These are phyloP conservation scores for Trametes sanguinea DNA, from an alignment of 768 basidiomycete genomes.

Conservation along the genomic window DNA sequence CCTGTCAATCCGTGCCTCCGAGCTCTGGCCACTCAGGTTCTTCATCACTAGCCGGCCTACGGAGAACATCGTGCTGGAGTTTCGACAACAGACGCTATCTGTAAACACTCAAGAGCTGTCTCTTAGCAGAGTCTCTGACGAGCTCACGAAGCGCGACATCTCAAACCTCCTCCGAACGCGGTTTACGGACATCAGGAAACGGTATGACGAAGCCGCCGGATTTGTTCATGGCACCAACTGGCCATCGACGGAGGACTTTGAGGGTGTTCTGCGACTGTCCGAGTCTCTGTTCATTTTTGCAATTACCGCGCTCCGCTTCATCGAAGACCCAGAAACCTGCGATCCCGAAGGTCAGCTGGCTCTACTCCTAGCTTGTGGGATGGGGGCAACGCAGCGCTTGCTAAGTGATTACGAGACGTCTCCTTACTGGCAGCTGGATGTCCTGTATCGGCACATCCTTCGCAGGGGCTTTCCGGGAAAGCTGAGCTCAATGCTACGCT, in stretches of 20 bases:
- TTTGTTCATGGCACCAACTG: background rate
- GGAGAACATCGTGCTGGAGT: background rate
- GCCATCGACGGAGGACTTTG: slow-evolving; percentile 2
- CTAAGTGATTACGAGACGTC: background rate
- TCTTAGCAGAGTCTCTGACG: background rate
- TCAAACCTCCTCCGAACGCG: background rate
- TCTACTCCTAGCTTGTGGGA: background rate
- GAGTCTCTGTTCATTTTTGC: slow-evolving; percentile 28
- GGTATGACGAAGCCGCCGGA: too few relatives aligned
- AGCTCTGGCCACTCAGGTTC: slow-evolving; percentile 12
- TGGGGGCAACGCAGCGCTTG: background rate
- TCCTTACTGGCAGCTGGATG: slow-evolving; percentile 12
- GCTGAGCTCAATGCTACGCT: background rate
- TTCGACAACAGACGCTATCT: background rate
- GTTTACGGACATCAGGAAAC: background rate
- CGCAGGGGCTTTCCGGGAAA: background rate
- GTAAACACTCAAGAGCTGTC: background rate
- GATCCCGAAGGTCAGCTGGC: background rate
- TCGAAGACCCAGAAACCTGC: slow-evolving; percentile 11
- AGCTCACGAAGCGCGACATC: background rate
- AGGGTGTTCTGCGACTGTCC: background rate
- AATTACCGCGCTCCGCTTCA: slow-evolving; percentile 22
- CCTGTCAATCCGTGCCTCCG: background rate
- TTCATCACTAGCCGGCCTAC: slow-evolving; percentile 21
- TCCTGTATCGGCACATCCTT: slow-evolving; percentile 14